Evolutionary conservation across 164 flowering plant genomes (phyloP).

Genomic region (Liquidambar formosana): DNA sequence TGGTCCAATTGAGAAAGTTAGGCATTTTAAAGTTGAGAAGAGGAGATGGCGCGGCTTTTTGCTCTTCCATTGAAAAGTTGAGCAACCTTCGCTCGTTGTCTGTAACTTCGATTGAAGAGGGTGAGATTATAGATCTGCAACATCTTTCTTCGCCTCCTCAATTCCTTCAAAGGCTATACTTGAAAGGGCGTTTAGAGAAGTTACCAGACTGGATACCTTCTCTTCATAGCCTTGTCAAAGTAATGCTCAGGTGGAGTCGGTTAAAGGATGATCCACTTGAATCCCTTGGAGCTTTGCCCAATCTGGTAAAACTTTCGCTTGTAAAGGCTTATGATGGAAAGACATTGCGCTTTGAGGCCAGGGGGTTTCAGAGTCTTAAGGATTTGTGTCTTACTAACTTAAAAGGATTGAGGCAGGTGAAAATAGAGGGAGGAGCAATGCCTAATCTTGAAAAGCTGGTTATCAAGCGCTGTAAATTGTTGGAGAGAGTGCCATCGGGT

Average conservation of each 20-base stretch:
- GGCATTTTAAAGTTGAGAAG: too few relatives aligned
- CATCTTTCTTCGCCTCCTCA: slow-evolving; percentile 14
- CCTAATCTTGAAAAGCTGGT: too few relatives aligned
- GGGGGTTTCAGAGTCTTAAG: too few relatives aligned
- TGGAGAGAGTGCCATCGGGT: too few relatives aligned
- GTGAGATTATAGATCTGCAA: slow-evolving; percentile 18
- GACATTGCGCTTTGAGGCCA: too few relatives aligned
- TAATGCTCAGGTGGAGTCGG: slow-evolving; percentile 14
- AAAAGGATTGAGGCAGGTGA: slow-evolving; percentile 12
- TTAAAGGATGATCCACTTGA: slow-evolving; percentile 22
- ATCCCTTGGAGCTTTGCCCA: slow-evolving; percentile 26
- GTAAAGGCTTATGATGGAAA: too few relatives aligned
- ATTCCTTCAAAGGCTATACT: slow-evolving; percentile 16
- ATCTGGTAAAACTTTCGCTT: too few relatives aligned
- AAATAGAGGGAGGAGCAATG: slow-evolving; percentile 23
- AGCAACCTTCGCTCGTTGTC: too few relatives aligned
- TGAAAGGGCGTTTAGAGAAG: slow-evolving; percentile 19
- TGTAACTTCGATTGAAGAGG: slow-evolving; percentile 5
- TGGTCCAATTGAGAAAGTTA: slow-evolving; percentile 21
- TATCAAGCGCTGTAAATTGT: not conserved
- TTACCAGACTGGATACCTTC: slow-evolving; percentile 28
- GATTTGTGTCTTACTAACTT: slow-evolving; percentile 4
- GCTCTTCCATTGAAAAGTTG: slow-evolving; percentile 19
- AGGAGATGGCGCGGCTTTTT: slow-evolving; percentile 19
- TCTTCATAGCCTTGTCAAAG: slow-evolving; percentile 15